Conservation (phyloP, 805 yeast species). For the Cephaloascus albidus region DNA sequence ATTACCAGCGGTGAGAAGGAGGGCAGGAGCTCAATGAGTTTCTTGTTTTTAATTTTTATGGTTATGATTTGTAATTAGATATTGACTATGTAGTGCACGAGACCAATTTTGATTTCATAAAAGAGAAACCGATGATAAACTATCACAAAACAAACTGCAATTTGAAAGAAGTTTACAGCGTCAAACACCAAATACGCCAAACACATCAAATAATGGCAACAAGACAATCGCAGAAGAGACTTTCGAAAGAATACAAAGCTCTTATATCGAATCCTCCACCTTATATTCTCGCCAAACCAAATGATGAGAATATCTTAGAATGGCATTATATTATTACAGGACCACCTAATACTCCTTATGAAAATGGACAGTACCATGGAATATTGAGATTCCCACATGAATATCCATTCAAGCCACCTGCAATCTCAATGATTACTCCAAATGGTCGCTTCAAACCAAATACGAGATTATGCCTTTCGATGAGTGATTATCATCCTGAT, state of each 20-base stretch:
- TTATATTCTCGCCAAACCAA: slow-evolving; percentile 74
- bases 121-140: too few species aligned
- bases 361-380: slow-evolving; percentile 66
- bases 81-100: too few species aligned
- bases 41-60: too few species aligned
- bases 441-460: slow-evolving; percentile 80
- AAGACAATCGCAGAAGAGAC: slow-evolving; percentile 35
- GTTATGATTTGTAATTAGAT: too few species aligned
- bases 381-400: slow-evolving; percentile 4
- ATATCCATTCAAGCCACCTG: slow-evolving; percentile 5
- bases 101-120: too few species aligned
- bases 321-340: slow-evolving; percentile 94
- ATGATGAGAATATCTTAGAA: slow-evolving; percentile 78
- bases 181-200: too few species aligned
- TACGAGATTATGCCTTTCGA: slow-evolving; percentile 77
- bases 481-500: slow-evolving; percentile 93
- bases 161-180: too few species aligned
- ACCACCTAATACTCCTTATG: slow-evolving; percentile 84
- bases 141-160: too few species aligned
- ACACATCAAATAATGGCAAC: slow-evolving; percentile 21
- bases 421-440: slow-evolving; percentile 19
- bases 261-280: slow-evolving; percentile 80
- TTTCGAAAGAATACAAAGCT: slow-evolving; percentile 74
- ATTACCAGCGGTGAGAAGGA: too few species aligned
- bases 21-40: too few species aligned